A percentile compares a stretch with the other conserved stretches of the same genome.
Conservation (phyloP, 75 land plant genomes). For the Pinus albicaulis region DNA sequence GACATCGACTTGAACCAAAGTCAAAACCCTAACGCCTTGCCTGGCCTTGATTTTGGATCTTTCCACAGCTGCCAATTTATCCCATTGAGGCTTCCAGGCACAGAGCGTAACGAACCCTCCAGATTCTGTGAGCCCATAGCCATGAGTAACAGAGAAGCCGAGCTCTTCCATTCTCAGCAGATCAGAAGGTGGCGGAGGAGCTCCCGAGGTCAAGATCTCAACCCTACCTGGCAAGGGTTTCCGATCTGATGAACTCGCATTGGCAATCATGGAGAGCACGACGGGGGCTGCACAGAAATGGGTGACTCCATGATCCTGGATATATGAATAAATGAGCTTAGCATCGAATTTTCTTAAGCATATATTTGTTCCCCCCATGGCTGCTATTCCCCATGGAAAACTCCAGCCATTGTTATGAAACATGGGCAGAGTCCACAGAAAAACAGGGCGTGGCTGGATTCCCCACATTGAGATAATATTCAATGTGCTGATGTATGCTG, state of each 20-base stretch:
- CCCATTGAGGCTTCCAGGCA: conserved; percentile 77
- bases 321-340: conserved; percentile 25
- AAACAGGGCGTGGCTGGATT: conserved; percentile 43
- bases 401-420: conserved; percentile 92
- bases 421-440: conserved; percentile 89
- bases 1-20: conserved; percentile 44
- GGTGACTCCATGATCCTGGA: conserved; percentile 50
- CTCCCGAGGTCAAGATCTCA: conserved; percentile 58
- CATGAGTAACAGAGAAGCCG: conserved; percentile 67
- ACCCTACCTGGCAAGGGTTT: conserved; percentile 38
- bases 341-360: conserved; percentile 65
- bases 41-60: conserved; percentile 62
- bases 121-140: conserved; percentile 81
- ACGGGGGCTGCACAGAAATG: conserved; percentile 83
- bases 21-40: conserved; percentile 59
- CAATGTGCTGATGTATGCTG: conserved; percentile 40
- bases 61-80: conserved; percentile 39
- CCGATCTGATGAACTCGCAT: conserved; percentile 2
- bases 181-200: conserved; percentile 78
- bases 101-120: conserved; percentile 49
- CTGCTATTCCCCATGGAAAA: conserved; percentile 79
- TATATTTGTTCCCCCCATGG: conserved; percentile 64
- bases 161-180: conserved; percentile 54
- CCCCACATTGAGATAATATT: conserved; percentile 44
- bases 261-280: conserved; percentile 71